Evolutionary conservation across 805 yeast species (phyloP), one percentile per base, ranked within the genome.

Genomic region (Wickerhamiella shivajii): DNA sequence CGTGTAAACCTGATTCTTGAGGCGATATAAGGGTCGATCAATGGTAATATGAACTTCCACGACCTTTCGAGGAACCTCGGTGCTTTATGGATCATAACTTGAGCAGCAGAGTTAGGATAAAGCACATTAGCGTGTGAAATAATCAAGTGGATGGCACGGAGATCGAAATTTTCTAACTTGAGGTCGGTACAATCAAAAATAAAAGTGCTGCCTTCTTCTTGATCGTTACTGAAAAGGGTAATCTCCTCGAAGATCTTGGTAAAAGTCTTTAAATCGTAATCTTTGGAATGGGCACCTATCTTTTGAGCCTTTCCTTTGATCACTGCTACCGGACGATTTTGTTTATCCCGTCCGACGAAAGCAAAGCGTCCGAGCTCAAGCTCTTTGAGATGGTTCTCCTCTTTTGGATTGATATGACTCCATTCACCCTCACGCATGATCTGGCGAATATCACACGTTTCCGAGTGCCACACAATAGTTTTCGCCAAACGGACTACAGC

Each of bases 351-450:
- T n/a, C 64, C 59, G 8, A 83, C 66, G 47, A 64, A 65, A 55
- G 90, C 97, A 46, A 71, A 62, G 42, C 75, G 68, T 9, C 93
- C 92, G 52, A 85, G 71, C 36, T 85, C 77, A 34, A 71, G 61
- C 52, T 78, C 79, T 32, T 45, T 58, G 50, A 49, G n/a, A n/a
- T n/a, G 55, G 50, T 43, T 62, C 39, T 38, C 75, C 60, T 53
- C 52, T 24, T 63, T 63, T 33, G 34, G 34, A 9, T 31, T 18
- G 35, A 68, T 62, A 3, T 72, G 66, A 16, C 61, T 69, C 19
- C 67, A 66, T 55, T 90, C 98, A 43, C 94, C 93, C 27, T 68
- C 71, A 28, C 57, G 49, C n/a, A 80, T 46, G 42, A 81, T 51
- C 11, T 66, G 57, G 46, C 80, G 83, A 19, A 75, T 72, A 5